Conservation (phyloP, 2,329 filamentous ascomycete species). For the Colletotrichum plurivorum region DNA sequence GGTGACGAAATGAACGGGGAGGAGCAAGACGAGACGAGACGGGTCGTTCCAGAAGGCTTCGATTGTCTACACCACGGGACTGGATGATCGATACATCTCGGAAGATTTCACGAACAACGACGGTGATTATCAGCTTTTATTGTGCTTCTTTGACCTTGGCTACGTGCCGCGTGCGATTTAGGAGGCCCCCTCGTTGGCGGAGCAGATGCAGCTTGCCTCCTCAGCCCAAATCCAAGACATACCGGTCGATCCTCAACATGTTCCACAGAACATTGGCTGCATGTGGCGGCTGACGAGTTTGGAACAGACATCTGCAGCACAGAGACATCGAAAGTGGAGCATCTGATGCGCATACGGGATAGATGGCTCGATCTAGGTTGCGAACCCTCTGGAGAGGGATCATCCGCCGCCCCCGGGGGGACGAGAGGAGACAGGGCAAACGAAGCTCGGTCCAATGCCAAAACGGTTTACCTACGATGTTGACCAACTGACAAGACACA, state of each 20-base stretch:
- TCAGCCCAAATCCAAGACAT: neutral
- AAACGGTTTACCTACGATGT: no score
- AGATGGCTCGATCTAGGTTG: neutral
- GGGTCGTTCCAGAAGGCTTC: slow-evolving; percentile 11
- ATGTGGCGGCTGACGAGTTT: slow-evolving; percentile 2
- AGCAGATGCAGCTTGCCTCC: neutral
- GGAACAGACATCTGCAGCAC: neutral
- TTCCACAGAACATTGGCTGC: neutral
- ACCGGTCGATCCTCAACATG: neutral
- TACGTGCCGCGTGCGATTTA: no score
- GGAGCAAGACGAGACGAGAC: neutral
- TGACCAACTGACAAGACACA: no score
- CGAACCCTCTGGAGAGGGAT: neutral
- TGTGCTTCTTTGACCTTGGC: no score
- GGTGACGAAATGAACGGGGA: no score
- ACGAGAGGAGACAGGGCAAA: no score
- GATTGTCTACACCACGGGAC: neutral
- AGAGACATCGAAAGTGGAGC: neutral
- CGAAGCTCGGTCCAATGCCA: no score
- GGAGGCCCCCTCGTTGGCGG: no score
- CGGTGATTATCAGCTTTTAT: no score
- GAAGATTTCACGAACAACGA: no score
- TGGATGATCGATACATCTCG: neutral
- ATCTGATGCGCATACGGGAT: neutral
- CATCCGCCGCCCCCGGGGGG: no score